phyloP scores from a whole-genome alignment of 208 protist genomes.

The Trichomonas vaginalis region DNA sequence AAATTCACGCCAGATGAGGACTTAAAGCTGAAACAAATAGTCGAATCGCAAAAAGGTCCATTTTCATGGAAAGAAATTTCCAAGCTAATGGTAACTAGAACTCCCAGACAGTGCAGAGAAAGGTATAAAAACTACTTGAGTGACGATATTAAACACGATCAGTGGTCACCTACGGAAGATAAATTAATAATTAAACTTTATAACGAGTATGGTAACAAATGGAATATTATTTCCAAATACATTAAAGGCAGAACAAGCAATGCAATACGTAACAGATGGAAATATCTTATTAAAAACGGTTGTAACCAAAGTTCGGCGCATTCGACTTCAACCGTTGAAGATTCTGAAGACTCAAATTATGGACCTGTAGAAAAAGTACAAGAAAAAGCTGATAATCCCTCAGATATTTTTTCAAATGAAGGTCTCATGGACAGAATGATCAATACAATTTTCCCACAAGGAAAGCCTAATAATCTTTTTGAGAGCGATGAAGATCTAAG shows the following conservation, averaged over 20 bases:
- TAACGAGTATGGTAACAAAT: neutral
- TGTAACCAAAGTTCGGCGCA: neutral
- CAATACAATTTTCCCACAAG: neutral
- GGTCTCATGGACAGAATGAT: neutral
- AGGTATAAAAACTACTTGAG: neutral
- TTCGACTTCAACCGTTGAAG: neutral
- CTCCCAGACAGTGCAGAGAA: neutral
- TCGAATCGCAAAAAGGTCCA: neutral
- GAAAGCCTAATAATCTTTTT: neutral
- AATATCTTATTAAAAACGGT: neutral
- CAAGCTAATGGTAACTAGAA: neutral
- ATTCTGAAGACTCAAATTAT: neutral
- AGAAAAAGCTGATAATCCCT: neutral
- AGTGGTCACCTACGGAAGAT: neutral
- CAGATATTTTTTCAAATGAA: neutral
- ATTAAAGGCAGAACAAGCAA: neutral
- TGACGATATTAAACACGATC: neutral
- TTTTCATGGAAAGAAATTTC: neutral
- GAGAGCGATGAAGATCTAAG: neutral
- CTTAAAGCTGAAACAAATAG: neutral
- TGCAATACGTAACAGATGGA: neutral
- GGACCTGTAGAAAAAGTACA: neutral
- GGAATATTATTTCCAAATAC: neutral
- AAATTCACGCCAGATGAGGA: neutral
- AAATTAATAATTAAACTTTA: neutral